These are phyloP conservation scores for Solanum acaule DNA, from an alignment of 257 asterid species.

Conservation along the genomic window DNA sequence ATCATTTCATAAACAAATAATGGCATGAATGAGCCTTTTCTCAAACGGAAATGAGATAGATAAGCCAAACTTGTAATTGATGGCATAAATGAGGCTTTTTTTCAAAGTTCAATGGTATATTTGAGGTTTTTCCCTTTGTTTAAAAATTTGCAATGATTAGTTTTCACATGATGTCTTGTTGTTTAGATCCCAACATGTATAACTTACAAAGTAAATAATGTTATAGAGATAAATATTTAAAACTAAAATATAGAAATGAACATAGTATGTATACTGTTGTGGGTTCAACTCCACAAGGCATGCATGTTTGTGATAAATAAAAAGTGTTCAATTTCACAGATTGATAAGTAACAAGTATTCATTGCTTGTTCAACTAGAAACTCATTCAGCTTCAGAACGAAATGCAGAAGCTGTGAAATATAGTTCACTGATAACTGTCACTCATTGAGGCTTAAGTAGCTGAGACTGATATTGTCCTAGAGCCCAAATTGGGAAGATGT, in stretches of 20 bases:
- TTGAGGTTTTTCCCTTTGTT: too few relatives aligned
- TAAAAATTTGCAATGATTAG: too few relatives aligned
- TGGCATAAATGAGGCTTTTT: too few relatives aligned
- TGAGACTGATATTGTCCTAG: constrained; percentile 1
- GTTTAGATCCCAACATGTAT: not conserved
- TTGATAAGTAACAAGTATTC: too few relatives aligned
- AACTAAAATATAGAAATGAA: not conserved
- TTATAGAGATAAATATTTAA: not conserved
- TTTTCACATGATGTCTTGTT: not conserved
- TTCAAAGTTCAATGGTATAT: too few relatives aligned
- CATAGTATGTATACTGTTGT: not conserved
- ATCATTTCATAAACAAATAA: too few relatives aligned
- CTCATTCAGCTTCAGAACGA: not conserved
- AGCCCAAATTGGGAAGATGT: constrained; percentile 15
- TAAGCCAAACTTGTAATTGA: too few relatives aligned
- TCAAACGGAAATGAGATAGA: too few relatives aligned
- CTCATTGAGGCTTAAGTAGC: not conserved
- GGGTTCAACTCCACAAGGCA: not conserved
- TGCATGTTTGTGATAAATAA: too few relatives aligned
- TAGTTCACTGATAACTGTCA: not conserved
- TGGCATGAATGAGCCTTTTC: too few relatives aligned
- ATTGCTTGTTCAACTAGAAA: not conserved
- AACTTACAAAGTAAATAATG: not conserved
- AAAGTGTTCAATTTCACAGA: too few relatives aligned
- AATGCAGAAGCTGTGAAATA: not conserved